Evolutionary conservation across 768 basidiomycete species (phyloP).

Genomic region (Gloeopeniophorella convolvens): DNA sequence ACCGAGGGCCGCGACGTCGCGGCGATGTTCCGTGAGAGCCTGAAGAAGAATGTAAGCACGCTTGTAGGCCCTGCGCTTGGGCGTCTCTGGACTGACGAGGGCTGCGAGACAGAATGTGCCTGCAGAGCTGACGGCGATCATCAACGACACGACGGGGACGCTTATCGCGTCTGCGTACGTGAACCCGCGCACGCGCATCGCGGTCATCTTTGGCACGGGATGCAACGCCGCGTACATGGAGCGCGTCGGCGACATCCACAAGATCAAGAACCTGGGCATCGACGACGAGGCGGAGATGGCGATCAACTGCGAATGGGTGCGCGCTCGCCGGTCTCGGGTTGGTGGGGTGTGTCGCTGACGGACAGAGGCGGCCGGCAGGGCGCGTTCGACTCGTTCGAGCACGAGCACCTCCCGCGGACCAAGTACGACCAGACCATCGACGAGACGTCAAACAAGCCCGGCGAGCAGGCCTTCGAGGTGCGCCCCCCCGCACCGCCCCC

Average conservation of each 20-base stretch:
- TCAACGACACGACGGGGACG: constrained; percentile 98
- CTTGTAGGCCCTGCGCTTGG: background rate
- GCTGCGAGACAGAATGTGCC: constrained; percentile 64
- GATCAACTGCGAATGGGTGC: constrained; percentile 97
- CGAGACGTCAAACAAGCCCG: constrained; percentile 92
- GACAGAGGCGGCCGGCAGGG: constrained; percentile 44
- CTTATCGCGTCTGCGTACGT: constrained; percentile 97
- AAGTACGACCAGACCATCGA: constrained; percentile 93
- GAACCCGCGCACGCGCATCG: constrained; percentile 84
- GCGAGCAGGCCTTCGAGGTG: constrained; percentile 90
- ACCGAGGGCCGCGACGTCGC: constrained; percentile 93
- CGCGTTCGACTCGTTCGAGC: constrained; percentile 94
- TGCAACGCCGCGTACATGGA: constrained; percentile 99
- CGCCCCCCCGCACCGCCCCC: constrained; percentile 11
- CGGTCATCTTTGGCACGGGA: constrained; percentile 95
- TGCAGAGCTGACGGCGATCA: constrained; percentile 75
- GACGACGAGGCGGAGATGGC: constrained; percentile 68
- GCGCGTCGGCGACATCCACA: constrained; percentile 74
- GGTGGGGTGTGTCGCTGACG: no score
- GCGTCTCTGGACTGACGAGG: background rate
- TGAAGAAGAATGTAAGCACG: constrained; percentile 63
- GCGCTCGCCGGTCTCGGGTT: no score
- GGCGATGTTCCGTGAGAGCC: constrained; percentile 81
- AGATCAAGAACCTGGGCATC: constrained; percentile 72
- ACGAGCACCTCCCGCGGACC: constrained; percentile 90